A percentile compares a stretch with the other conserved stretches of the same genome.
Conservation (phyloP, 2,329 filamentous ascomycete genomes). For the Colletotrichum liriopes region DNA sequence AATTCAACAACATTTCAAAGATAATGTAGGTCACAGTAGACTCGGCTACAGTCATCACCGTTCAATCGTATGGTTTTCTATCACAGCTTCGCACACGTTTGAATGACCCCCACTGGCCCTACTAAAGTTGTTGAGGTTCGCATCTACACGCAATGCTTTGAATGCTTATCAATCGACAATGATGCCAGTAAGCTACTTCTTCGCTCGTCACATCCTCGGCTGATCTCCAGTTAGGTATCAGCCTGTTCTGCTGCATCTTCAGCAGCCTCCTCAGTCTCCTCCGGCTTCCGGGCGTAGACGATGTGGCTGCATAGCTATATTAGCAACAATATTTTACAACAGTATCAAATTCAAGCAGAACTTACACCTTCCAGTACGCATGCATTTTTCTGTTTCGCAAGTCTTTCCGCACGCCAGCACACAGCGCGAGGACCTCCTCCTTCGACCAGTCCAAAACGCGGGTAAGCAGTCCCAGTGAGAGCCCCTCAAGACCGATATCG, state of each 20-base stretch:
- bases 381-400: conserved; percentile 46
- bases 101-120: too few relatives aligned
- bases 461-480: conserved; percentile 55
- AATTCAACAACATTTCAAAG: too few relatives aligned
- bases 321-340: background rate
- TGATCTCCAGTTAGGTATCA: too few relatives aligned
- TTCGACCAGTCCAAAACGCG: conserved; percentile 53
- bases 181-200: background rate
- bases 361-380: conserved; percentile 45
- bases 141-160: too few relatives aligned
- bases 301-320: background rate
- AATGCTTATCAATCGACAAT: too few relatives aligned
- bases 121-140: too few relatives aligned
- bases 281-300: conserved; percentile 5
- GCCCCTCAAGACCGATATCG: conserved; percentile 51
- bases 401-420: conserved; percentile 46
- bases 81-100: too few relatives aligned
- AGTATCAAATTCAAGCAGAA: background rate
- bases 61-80: too few relatives aligned
- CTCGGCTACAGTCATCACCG: too few relatives aligned
- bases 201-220: background rate
- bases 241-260: background rate
- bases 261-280: background rate
- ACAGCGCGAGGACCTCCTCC: conserved; percentile 48
- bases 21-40: too few relatives aligned